Base-by-base conservation (phyloP, 805 yeast genomes). In the Tetrapisispora namnaoensis region DNA sequence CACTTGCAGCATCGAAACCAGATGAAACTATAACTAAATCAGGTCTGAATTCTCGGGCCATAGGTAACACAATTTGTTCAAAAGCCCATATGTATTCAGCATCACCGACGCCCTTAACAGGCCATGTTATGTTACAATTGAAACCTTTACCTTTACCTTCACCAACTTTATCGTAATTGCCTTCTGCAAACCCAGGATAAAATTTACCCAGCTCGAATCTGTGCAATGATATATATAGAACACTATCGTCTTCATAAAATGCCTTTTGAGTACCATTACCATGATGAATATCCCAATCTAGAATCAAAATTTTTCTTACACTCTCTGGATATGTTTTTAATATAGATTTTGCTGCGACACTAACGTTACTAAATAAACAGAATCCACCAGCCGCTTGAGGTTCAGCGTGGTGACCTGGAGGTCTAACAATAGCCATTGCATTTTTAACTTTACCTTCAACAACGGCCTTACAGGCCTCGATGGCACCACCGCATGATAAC, bases 331-430 rank as follows among this genome's bases (percentile, higher is more conserved):
- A 91, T 49, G 77, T 74, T 55, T 81, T 81, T 49, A 93, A 69
- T 53, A 90, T 83, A 51, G 83, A 80, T 60, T 85, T 85, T 17
- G 97, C 95, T 2, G 99, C 98, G 18, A 93, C 96, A 0, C 98
- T 96, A 22, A 93, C 99, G 61, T 93, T 93, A 52, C 95, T 85
- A 63, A 93, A 93, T 42, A 93, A 71, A 69, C 99, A 93, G 64
- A 93, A 93, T 14, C 99, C 99, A 44, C 96, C 98, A 0, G 99
- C 95, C 16, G 89, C 73, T 55, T 87, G 93, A 1, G 99, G 99
- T 62, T 95, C 99, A 1, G 99, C 98, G 63, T 93, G 99, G 70
- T 93, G 99, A 7, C 99, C 99, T 0, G 99, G 99, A 1, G 99
- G 99, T 55, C 99, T 79, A 16, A 93, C 96, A 8, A 93, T 86